Conservation (phyloP, 306 rosid species). For the Inga laurina region DNA sequence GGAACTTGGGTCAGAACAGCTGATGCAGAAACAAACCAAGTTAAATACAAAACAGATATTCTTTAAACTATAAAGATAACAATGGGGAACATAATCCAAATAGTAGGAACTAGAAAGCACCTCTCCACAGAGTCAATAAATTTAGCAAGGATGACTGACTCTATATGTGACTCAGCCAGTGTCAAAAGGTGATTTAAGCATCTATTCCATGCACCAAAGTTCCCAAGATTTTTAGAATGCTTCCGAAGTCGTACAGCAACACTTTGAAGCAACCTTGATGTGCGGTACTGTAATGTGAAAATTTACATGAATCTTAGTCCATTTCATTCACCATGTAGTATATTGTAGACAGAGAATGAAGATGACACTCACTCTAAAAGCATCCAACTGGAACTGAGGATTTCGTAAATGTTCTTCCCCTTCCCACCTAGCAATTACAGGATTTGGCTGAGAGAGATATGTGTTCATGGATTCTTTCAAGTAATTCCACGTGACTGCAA, state of each 20-base stretch:
- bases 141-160: constrained; percentile 85
- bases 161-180: constrained; percentile 93
- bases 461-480: constrained; percentile 85
- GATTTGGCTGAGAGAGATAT: constrained; percentile 95
- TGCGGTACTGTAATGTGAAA: constrained; percentile 73
- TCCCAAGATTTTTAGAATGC: constrained; percentile 85
- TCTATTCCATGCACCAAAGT: constrained; percentile 96
- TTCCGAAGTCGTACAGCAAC: constrained; percentile 79
- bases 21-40: constrained; percentile 37
- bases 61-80: constrained; percentile 8
- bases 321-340: not conserved
- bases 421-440: constrained; percentile 94
- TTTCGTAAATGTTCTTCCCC: constrained; percentile 77
- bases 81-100: constrained; percentile 18
- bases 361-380: constrained; percentile 83
- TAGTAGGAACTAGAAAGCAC: constrained; percentile 45
- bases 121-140: constrained; percentile 85
- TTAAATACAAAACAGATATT: constrained; percentile 23
- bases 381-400: constrained; percentile 97
- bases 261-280: constrained; percentile 93
- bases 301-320: constrained; percentile 14
- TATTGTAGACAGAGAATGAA: constrained; percentile 15
- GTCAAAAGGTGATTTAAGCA: constrained; percentile 96
- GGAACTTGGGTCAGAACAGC: constrained; percentile 78
- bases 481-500: constrained; percentile 92